These are phyloP conservation scores for Taphrina confusa DNA, from an alignment of 1,139 yeast species.

Conservation along the genomic window DNA sequence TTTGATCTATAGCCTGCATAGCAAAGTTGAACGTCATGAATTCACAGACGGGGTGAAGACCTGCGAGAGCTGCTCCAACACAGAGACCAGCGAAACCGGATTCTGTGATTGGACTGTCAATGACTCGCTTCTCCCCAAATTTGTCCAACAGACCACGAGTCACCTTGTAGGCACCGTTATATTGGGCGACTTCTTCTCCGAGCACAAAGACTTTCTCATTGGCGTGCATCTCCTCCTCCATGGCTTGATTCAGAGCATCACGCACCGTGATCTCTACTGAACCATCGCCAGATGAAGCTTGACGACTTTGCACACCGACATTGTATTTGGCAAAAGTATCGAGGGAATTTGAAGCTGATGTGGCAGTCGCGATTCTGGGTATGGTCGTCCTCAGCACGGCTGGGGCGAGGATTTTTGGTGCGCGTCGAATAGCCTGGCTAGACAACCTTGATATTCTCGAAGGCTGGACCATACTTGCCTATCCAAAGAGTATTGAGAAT, in stretches of 20 bases:
- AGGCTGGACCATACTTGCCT: constrained; percentile 23
- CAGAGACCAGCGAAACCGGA: constrained; percentile 99
- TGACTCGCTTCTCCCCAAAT: constrained; percentile 93
- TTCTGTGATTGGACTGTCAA: constrained; percentile 98
- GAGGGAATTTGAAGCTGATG: constrained; percentile 1
- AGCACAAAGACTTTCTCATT: constrained; percentile 91
- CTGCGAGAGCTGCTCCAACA: constrained; percentile 96
- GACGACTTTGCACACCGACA: constrained; percentile 19
- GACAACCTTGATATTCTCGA: constrained; percentile 22
- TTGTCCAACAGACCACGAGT: constrained; percentile 94
- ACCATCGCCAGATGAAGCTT: constrained; percentile 29
- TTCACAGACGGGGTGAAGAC: constrained; percentile 95
- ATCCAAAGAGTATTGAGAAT: neutral
- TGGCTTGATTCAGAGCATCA: constrained; percentile 92
- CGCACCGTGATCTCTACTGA: constrained; percentile 74
- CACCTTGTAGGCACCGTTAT: constrained; percentile 98
- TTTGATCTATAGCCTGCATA: constrained; percentile 97
- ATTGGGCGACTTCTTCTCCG: constrained; percentile 99
- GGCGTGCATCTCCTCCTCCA: constrained; percentile 96
- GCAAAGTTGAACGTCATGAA: constrained; percentile 99
- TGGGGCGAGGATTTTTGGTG: constrained; percentile 24
- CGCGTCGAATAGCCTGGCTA: constrained; percentile 10
- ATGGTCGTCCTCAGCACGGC: constrained; percentile 13
- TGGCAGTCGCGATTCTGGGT: neutral
- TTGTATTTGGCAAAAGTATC: constrained; percentile 25